Evolutionary conservation across 176 grass and related monocot species (phyloP).

Genomic region (Stipa capillata): DNA sequence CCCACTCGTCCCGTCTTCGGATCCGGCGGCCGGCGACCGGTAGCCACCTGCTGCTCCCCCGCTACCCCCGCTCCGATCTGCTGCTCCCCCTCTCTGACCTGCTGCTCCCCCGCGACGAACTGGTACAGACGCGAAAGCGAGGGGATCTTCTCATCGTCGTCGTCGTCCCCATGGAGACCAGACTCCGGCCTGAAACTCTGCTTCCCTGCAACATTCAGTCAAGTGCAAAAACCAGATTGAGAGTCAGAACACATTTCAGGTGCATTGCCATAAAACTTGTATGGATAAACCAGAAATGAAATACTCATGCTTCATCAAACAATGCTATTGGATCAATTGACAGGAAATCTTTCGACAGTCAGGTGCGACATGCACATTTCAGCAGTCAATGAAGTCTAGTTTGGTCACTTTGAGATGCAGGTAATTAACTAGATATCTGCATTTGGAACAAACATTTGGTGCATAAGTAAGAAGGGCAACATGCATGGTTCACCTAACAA

Average conservation of each 20-base stretch:
- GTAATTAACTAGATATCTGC: no score
- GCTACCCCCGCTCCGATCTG: no score
- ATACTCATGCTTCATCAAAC: background rate
- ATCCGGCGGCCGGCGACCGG: no score
- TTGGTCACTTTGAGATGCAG: background rate
- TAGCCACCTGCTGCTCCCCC: no score
- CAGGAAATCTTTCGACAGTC: no score
- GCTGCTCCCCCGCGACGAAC: no score
- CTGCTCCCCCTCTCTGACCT: no score
- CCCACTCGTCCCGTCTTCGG: no score
- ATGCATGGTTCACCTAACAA: no score
- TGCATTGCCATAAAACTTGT: background rate
- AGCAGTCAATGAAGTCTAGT: background rate
- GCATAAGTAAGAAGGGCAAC: no score
- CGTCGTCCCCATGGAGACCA: slow-evolving; percentile 21
- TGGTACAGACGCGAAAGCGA: slow-evolving; percentile 29
- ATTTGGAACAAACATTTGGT: no score
- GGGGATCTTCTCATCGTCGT: slow-evolving; percentile 19
- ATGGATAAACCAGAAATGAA: background rate
- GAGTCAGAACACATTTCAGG: background rate
- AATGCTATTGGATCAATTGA: background rate
- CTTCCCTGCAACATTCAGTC: slow-evolving; percentile 34
- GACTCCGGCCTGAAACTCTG: slow-evolving; percentile 7
- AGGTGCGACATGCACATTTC: background rate
- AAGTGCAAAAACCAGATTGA: background rate